phyloP scores from a whole-genome alignment of 768 basidiomycete species.

The Amanita thiersii region DNA sequence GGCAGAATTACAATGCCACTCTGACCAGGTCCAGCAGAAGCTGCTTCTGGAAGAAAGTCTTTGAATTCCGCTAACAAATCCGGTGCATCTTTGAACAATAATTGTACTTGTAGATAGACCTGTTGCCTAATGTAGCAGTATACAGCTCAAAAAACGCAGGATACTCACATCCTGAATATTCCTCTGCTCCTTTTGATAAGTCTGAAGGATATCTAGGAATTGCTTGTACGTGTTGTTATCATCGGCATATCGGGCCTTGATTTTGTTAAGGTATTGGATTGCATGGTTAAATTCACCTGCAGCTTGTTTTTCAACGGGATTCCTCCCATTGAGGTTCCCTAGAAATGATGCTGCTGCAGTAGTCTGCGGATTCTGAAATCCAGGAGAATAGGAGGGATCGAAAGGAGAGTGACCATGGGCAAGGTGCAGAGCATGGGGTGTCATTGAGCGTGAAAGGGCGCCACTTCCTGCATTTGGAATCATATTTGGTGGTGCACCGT shows the following conservation, averaged over 20 bases:
- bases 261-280: slow-evolving; percentile 97
- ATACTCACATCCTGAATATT: slow-evolving; percentile 59
- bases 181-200: slow-evolving; percentile 79
- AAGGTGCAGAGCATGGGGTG: slow-evolving; percentile 40
- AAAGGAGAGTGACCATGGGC: slow-evolving; percentile 25
- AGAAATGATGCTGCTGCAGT: slow-evolving; percentile 61
- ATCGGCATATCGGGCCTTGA: slow-evolving; percentile 83
- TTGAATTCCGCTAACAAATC: slow-evolving; percentile 78
- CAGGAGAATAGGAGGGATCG: slow-evolving; percentile 38
- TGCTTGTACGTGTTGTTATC: slow-evolving; percentile 92
- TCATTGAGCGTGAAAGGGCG: slow-evolving; percentile 44
- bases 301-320: slow-evolving; percentile 42
- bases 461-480: slow-evolving; percentile 25
- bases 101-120: slow-evolving; percentile 74
- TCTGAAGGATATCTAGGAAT: slow-evolving; percentile 82
- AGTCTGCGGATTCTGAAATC: slow-evolving; percentile 36
- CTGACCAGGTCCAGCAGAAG: slow-evolving; percentile 29
- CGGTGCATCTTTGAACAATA: slow-evolving; percentile 73
- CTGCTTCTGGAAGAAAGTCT: slow-evolving; percentile 67
- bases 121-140: slow-evolving; percentile 38
- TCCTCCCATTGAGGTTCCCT: slow-evolving; percentile 47
- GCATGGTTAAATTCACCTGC: slow-evolving; percentile 84
- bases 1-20: slow-evolving; percentile 42
- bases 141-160: slow-evolving; percentile 4
- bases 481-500: slow-evolving; percentile 21